A percentile compares a stretch with the other conserved stretches of the same genome.
Evolutionary conservation across 2,329 filamentous ascomycete species (phyloP).

Genomic region (Calonectria honghensis): DNA sequence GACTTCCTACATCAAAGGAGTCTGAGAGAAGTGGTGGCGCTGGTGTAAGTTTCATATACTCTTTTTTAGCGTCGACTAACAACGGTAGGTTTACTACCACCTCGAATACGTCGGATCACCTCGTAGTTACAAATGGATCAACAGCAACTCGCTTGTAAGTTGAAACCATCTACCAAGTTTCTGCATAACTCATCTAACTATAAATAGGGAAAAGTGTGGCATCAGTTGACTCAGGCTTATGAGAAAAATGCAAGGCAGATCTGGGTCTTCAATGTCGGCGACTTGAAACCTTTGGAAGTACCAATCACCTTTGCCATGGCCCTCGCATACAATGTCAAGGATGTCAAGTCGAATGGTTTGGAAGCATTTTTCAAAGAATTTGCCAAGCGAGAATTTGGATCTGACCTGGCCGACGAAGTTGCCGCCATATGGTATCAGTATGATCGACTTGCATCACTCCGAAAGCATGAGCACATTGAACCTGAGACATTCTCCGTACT

Average conservation of each 20-base stretch:
- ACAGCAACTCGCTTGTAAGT: constrained; percentile 72
- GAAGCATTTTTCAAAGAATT: constrained; percentile 67
- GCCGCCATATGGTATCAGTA: constrained; percentile 70
- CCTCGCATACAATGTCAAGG: constrained; percentile 73
- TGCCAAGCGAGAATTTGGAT: constrained; percentile 70
- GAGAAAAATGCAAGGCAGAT: constrained; percentile 68
- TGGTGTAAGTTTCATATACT: constrained; percentile 62
- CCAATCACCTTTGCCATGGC: constrained; percentile 74
- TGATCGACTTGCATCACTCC: constrained; percentile 64
- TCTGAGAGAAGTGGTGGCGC: constrained; percentile 73
- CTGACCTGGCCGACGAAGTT: constrained; percentile 64
- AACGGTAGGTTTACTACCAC: constrained; percentile 68
- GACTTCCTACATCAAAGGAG: constrained; percentile 73
- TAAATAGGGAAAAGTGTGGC: constrained; percentile 59
- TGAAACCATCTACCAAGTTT: neutral
- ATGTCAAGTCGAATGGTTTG: constrained; percentile 62
- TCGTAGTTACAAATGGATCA: constrained; percentile 67
- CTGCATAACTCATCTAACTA: neutral
- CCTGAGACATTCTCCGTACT: constrained; percentile 72
- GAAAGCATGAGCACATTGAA: constrained; percentile 76
- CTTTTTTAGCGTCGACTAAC: neutral
- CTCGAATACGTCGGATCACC: constrained; percentile 62
- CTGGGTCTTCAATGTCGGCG: constrained; percentile 79
- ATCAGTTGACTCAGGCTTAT: constrained; percentile 75
- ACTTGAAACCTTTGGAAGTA: constrained; percentile 75